Evolutionary conservation across 2,329 filamentous ascomycete genomes (phyloP).

Genomic region (Fusarium cyanostomum): DNA sequence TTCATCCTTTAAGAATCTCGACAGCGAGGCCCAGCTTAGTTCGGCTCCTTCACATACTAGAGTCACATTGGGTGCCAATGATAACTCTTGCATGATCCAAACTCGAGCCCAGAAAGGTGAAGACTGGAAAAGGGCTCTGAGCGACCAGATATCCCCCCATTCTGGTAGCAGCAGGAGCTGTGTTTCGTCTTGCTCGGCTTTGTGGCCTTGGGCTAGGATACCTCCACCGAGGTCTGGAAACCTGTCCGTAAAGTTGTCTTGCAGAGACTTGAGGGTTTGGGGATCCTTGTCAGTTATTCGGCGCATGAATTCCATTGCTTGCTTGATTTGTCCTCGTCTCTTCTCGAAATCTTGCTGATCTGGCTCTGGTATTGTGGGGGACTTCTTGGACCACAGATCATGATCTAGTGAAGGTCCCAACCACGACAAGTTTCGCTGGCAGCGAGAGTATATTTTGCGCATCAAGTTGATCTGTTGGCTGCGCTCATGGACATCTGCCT

Average conservation of each 20-base stretch:
- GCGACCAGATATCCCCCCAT: accelerated
- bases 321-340: background rate
- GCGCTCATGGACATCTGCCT: slow-evolving; percentile 11
- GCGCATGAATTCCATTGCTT: slow-evolving; percentile 3
- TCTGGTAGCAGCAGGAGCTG: background rate
- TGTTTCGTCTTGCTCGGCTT: background rate
- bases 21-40: slow-evolving; percentile 3
- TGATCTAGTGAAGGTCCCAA: slow-evolving; percentile 8
- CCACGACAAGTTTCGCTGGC: slow-evolving; percentile 22
- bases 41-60: slow-evolving; percentile 5
- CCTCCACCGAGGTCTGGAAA: too few relatives aligned
- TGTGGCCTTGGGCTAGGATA: too few relatives aligned
- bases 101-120: slow-evolving; percentile 5
- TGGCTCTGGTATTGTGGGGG: background rate
- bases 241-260: background rate
- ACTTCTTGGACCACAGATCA: accelerated
- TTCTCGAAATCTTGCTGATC: background rate
- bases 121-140: background rate
- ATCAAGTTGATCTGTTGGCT: slow-evolving; percentile 14
- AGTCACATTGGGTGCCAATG: background rate
- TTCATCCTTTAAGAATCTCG: slow-evolving; percentile 12
- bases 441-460: slow-evolving; percentile 22
- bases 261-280: background rate
- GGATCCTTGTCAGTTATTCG: background rate
- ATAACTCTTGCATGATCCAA: slow-evolving; percentile 30